phyloP scores from a whole-genome alignment of 1,284 basidiomycete genomes.

The Neotropicomus parvogracilis region DNA sequence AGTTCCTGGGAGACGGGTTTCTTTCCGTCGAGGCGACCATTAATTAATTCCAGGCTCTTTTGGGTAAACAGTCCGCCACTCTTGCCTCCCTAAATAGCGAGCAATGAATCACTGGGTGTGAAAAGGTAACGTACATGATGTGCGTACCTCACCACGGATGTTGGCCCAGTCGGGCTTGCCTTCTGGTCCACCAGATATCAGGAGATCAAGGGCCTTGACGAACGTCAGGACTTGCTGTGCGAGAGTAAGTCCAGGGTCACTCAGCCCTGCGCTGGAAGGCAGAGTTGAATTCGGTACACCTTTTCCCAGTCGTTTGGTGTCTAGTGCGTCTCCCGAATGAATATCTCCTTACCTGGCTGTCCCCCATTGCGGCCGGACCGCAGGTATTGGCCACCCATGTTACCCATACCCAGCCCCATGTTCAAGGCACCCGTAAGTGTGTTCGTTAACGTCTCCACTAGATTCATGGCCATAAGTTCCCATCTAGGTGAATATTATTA shows the following conservation, averaged over 20 bases:
- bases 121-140: background rate
- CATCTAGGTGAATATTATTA: slow-evolving; percentile 7
- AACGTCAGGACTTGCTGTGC: slow-evolving; percentile 12
- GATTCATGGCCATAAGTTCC: slow-evolving; percentile 17
- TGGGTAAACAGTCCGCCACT: slow-evolving; percentile 20
- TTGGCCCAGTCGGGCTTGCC: slow-evolving; percentile 19
- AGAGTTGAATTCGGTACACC: slow-evolving; percentile 8
- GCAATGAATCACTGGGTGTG: background rate
- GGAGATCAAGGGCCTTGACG: slow-evolving; percentile 8
- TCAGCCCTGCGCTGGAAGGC: slow-evolving; percentile 13
- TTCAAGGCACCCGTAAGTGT: slow-evolving; percentile 14
- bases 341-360: background rate
- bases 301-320: background rate
- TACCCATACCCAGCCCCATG: slow-evolving; percentile 10
- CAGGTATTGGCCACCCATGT: slow-evolving; percentile 8
- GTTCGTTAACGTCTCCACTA: slow-evolving; percentile 15
- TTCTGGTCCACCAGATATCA: slow-evolving; percentile 15
- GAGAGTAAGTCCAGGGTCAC: slow-evolving; percentile 11
- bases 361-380: slow-evolving; percentile 7
- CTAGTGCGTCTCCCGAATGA: too few relatives aligned
- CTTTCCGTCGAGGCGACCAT: slow-evolving; percentile 10
- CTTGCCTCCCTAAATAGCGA: slow-evolving; percentile 4
- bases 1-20: slow-evolving; percentile 18
- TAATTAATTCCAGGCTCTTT: slow-evolving; percentile 11
- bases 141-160: slow-evolving; percentile 14